These are phyloP conservation scores for Lactarius tabidus DNA, from an alignment of 768 basidiomycete species.

Conservation along the genomic window DNA sequence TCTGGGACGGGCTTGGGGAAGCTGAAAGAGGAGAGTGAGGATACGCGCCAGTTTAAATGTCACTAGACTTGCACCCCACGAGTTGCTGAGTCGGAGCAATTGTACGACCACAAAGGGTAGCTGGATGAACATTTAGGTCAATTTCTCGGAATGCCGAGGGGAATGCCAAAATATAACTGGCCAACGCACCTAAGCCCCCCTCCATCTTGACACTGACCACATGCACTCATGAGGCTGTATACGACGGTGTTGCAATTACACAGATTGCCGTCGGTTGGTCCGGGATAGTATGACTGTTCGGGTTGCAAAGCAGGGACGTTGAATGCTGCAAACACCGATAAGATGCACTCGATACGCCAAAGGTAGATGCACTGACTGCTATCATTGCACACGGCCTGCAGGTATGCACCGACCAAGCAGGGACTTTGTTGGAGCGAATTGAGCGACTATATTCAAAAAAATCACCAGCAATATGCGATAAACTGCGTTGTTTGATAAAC, in stretches of 20 bases:
- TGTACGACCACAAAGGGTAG: conserved; percentile 16
- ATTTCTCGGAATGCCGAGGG: background rate
- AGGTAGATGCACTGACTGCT: conserved; percentile 6
- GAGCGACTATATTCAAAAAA: conserved; percentile 3
- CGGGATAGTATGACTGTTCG: conserved; percentile 11
- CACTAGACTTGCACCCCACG: conserved; percentile 11
- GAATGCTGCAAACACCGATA: conserved; percentile 2
- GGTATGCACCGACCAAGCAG: conserved; percentile 8
- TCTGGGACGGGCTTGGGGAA: conserved; percentile 35
- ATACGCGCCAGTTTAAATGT: background rate
- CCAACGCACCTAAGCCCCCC: conserved; percentile 16
- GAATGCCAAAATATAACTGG: background rate
- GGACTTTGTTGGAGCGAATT: conserved; percentile 20
- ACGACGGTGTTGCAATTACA: conserved; percentile 31
- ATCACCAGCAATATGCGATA: background rate
- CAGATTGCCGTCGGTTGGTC: conserved; percentile 8
- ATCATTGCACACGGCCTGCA: conserved; percentile 9
- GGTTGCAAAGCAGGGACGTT: conserved; percentile 1
- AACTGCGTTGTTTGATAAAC: background rate
- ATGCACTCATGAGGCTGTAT: conserved; percentile 30
- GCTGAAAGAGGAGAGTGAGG: background rate
- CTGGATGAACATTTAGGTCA: conserved; percentile 1
- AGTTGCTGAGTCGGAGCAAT: conserved; percentile 2
- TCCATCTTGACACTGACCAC: conserved; percentile 28
- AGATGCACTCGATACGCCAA: background rate